Conservation (phyloP, 768 basidiomycete species). For the Serendipita indica region DNA sequence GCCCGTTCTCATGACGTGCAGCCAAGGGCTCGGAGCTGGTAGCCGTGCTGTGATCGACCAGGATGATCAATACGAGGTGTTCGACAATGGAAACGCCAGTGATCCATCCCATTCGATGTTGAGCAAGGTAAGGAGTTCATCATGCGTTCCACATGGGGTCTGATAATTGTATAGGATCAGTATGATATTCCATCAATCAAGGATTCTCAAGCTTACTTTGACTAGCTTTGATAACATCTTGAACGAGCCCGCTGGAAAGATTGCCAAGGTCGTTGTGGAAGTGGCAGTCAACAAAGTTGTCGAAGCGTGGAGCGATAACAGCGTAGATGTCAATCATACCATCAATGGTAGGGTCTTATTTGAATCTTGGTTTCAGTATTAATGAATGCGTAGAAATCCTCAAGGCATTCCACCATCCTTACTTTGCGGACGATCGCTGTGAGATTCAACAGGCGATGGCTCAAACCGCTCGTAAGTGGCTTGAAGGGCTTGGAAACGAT, state of each 20-base stretch:
- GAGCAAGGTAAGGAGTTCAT: slow-evolving; percentile 30
- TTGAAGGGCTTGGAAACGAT: slow-evolving; percentile 33
- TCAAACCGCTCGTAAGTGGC: slow-evolving; percentile 38
- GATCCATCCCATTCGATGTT: slow-evolving; percentile 62
- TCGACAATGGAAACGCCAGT: slow-evolving; percentile 48
- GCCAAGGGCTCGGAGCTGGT: slow-evolving; percentile 40
- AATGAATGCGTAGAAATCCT: slow-evolving; percentile 30
- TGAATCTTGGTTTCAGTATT: neutral
- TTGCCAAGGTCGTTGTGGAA: slow-evolving; percentile 52
- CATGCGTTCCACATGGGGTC: neutral
- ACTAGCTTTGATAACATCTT: slow-evolving; percentile 56
- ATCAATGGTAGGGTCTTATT: neutral
- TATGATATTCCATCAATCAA: neutral
- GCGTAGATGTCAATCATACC: neutral
- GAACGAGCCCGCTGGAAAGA: slow-evolving; percentile 62
- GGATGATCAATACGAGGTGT: slow-evolving; percentile 52
- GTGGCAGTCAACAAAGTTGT: slow-evolving; percentile 47
- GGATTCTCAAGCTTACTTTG: too few species aligned
- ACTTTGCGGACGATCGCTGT: slow-evolving; percentile 40
- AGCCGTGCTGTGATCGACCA: slow-evolving; percentile 56
- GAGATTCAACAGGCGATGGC: slow-evolving; percentile 48
- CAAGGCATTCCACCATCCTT: slow-evolving; percentile 57
- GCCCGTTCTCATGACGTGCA: slow-evolving; percentile 48
- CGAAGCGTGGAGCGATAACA: slow-evolving; percentile 22
- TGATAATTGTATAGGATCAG: neutral